Evolutionary conservation across 345 rosid genomes (phyloP).

Genomic region (Euphorbia tirucalli): DNA sequence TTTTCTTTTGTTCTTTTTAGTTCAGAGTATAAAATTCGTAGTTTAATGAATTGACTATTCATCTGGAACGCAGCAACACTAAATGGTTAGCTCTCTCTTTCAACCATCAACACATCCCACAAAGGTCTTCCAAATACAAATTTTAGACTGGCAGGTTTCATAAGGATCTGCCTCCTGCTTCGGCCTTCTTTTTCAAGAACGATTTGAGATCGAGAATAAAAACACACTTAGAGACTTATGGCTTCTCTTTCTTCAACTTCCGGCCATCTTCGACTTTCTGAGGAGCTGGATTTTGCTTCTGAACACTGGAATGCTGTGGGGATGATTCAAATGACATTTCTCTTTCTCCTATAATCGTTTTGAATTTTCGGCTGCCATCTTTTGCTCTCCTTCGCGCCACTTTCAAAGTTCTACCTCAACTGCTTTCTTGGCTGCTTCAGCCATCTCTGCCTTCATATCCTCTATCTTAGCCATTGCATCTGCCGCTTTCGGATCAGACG

Average conservation of each 20-base stretch:
- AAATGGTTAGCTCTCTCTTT: slow-evolving; percentile 26
- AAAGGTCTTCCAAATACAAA: slow-evolving; percentile 16
- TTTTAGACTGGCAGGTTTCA: slow-evolving; percentile 64
- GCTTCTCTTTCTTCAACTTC: slow-evolving; percentile 63
- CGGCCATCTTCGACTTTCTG: slow-evolving; percentile 31
- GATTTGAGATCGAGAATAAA: slow-evolving; percentile 61
- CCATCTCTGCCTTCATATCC: slow-evolving; percentile 94
- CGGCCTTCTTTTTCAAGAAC: slow-evolving; percentile 74
- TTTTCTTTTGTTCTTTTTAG: too few species aligned
- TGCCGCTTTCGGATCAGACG: slow-evolving; percentile 76
- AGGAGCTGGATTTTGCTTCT: slow-evolving; percentile 44
- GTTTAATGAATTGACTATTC: too few species aligned
- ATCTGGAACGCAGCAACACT: too few species aligned
- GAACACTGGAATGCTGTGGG: slow-evolving; percentile 52
- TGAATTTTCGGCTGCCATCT: slow-evolving; percentile 79
- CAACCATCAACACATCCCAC: slow-evolving; percentile 33
- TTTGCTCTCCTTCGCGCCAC: slow-evolving; percentile 88
- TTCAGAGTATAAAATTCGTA: too few species aligned
- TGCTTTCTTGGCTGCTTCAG: slow-evolving; percentile 88
- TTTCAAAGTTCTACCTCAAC: slow-evolving; percentile 91
- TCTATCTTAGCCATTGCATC: slow-evolving; percentile 95
- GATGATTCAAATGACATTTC: slow-evolving; percentile 59
- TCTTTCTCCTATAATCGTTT: slow-evolving; percentile 64
- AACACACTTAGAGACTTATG: slow-evolving; percentile 54
- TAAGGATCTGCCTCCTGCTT: slow-evolving; percentile 77